These are phyloP conservation scores for Helotiales sp. DNA, from an alignment of 2,329 filamentous ascomycete genomes.

Conservation along the genomic window DNA sequence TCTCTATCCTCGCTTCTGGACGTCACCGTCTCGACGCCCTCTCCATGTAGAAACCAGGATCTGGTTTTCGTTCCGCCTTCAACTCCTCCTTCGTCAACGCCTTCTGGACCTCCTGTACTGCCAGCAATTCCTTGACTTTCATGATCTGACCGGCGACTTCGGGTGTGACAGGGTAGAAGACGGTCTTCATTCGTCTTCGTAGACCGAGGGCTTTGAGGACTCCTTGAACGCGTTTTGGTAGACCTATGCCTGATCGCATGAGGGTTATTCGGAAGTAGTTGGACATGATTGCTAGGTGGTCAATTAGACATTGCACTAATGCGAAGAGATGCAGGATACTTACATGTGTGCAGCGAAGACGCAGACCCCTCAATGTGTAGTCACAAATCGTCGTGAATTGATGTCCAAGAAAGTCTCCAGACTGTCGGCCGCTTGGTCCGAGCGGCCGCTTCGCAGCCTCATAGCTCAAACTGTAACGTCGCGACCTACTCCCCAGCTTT, in stretches of 20 bases:
- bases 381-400: not conserved
- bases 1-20: not conserved
- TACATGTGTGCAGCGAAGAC: constrained; percentile 15
- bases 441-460: constrained; percentile 9
- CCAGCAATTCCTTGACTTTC: constrained; percentile 72
- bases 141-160: constrained; percentile 73
- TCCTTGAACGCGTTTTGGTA: constrained; percentile 62
- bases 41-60: constrained; percentile 69
- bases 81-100: constrained; percentile 60
- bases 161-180: constrained; percentile 69
- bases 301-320: not conserved
- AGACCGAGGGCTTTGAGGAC: constrained; percentile 71
- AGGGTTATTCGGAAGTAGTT: constrained; percentile 76
- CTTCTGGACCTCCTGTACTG: constrained; percentile 65
- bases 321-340: not conserved
- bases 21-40: constrained; percentile 35
- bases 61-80: constrained; percentile 61
- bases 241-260: constrained; percentile 70
- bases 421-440: not conserved
- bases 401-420: not conserved
- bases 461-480: constrained; percentile 11
- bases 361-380: not conserved
- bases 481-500: constrained; percentile 4
- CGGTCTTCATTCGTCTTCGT: constrained; percentile 69
- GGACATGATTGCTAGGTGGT: constrained; percentile 44